Conservation (phyloP, 2,329 filamentous ascomycete species). For the Microdochium bolleyi region DNA sequence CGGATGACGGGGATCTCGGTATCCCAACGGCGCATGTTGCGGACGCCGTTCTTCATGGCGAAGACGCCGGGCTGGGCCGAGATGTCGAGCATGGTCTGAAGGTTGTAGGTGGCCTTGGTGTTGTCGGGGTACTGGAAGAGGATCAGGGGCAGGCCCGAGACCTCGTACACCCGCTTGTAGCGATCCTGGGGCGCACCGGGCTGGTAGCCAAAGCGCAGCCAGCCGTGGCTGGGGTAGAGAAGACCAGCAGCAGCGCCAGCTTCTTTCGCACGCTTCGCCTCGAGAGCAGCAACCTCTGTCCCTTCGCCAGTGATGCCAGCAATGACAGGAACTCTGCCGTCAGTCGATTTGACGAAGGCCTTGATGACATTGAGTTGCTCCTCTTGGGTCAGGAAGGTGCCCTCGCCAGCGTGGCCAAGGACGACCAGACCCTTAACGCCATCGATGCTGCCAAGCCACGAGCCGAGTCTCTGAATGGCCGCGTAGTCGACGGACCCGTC, state of each 20-base stretch:
- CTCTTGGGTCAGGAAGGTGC: constrained; percentile 41
- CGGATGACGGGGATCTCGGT: constrained; percentile 46
- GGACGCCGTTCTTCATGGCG: constrained; percentile 49
- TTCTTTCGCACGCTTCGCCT: constrained; percentile 40
- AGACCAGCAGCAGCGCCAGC: constrained; percentile 42
- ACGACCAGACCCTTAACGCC: constrained; percentile 45
- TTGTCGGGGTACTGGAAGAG: constrained; percentile 46
- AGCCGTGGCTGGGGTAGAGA: constrained; percentile 44
- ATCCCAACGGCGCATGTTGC: constrained; percentile 50
- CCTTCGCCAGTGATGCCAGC: constrained; percentile 45
- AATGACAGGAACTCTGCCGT: constrained; percentile 41
- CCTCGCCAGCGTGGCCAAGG: constrained; percentile 45
- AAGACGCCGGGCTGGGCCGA: constrained; percentile 42
- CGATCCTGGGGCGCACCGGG: constrained; percentile 42
- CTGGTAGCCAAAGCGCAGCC: constrained; percentile 48
- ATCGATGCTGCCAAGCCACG: constrained; percentile 41
- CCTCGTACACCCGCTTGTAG: constrained; percentile 41
- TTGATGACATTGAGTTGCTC: constrained; percentile 41
- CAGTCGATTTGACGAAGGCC: constrained; percentile 41
- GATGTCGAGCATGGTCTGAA: constrained; percentile 44
- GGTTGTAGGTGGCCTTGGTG: constrained; percentile 42
- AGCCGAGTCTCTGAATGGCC: constrained; percentile 42
- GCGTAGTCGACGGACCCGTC: constrained; percentile 40
- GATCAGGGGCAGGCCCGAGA: constrained; percentile 38
- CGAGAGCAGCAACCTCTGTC: constrained; percentile 41